Evolutionary conservation across 495 filamentous ascomycete genomes (phyloP).

Genomic region (Sphaerosporella brunnea): DNA sequence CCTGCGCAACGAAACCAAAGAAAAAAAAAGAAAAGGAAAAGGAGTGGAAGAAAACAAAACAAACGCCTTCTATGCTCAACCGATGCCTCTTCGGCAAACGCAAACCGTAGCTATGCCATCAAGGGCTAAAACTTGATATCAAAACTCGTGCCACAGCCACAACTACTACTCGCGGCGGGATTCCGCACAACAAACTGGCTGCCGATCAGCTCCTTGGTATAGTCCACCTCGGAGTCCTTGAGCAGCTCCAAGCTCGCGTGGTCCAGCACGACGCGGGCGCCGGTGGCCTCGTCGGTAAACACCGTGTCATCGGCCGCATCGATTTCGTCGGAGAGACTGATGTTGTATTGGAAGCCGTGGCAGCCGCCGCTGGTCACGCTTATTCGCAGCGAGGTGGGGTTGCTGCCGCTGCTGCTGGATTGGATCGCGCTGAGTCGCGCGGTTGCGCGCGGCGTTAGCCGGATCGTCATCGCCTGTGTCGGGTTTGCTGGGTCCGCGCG

Average conservation of each 20-base stretch:
- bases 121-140: slow-evolving; percentile 75
- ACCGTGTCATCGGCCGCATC: slow-evolving; percentile 58
- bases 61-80: too few relatives aligned
- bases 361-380: slow-evolving; percentile 84
- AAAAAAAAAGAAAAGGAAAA: too few relatives aligned
- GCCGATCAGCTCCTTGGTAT: slow-evolving; percentile 90
- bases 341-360: slow-evolving; percentile 94
- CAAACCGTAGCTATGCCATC: slow-evolving; percentile 63
- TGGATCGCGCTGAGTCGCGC: slow-evolving; percentile 67
- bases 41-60: too few relatives aligned
- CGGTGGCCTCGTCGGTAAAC: slow-evolving; percentile 29
- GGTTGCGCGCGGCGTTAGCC: slow-evolving; percentile 39
- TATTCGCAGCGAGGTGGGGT: slow-evolving; percentile 75
- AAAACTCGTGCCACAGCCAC: slow-evolving; percentile 95
- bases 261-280: slow-evolving; percentile 79
- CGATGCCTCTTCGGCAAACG: too few relatives aligned
- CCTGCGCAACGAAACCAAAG: too few relatives aligned
- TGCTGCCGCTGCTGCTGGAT: slow-evolving; percentile 51
- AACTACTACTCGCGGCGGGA: slow-evolving; percentile 76
- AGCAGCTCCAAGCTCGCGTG: slow-evolving; percentile 70
- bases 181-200: slow-evolving; percentile 95
- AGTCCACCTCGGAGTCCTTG: slow-evolving; percentile 86
- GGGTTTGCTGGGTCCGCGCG: not conserved
- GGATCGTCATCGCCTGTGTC: not conserved
- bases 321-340: slow-evolving; percentile 56